Evolutionary conservation across 2,329 filamentous ascomycete species (phyloP).

Genomic region (Alternaria sp.): DNA sequence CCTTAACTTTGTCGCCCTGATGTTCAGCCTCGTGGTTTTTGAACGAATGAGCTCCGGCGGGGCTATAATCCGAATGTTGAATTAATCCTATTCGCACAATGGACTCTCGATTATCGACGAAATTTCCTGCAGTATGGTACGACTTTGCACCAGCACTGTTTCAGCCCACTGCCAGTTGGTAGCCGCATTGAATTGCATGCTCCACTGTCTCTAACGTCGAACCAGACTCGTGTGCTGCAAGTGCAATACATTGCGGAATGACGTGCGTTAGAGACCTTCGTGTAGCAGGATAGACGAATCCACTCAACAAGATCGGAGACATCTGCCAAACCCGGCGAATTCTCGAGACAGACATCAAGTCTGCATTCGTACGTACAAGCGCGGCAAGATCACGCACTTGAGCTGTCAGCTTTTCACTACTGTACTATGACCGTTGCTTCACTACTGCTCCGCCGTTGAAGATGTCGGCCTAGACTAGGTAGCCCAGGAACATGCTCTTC

Average conservation of each 20-base stretch:
- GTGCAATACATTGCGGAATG: slow-evolving; percentile 6
- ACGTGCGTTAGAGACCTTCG: slow-evolving; percentile 12
- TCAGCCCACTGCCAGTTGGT: slow-evolving; percentile 7
- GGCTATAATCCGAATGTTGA: slow-evolving; percentile 6
- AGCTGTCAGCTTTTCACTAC: slow-evolving; percentile 5
- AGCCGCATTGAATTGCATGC: background rate
- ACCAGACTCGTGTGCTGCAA: background rate
- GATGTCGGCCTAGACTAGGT: background rate
- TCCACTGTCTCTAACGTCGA: background rate
- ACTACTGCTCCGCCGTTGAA: slow-evolving; percentile 4
- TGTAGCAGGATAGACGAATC: slow-evolving; percentile 6
- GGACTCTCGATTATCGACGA: background rate
- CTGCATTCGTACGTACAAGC: background rate
- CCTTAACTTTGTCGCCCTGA: slow-evolving; percentile 11
- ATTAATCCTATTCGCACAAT: slow-evolving; percentile 3
- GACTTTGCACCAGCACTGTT: slow-evolving; percentile 12
- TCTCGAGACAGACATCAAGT: background rate
- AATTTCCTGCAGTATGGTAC: slow-evolving; percentile 4
- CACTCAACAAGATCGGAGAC: slow-evolving; percentile 2
- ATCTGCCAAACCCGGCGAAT: background rate
- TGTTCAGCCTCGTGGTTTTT: background rate
- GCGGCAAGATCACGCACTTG: background rate
- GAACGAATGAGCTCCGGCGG: slow-evolving; percentile 16
- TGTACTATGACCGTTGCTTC: slow-evolving; percentile 8
- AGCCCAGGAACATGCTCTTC: slow-evolving; percentile 3